phyloP scores from a whole-genome alignment of 208 protist species.

The Leishmania amazonensis region DNA sequence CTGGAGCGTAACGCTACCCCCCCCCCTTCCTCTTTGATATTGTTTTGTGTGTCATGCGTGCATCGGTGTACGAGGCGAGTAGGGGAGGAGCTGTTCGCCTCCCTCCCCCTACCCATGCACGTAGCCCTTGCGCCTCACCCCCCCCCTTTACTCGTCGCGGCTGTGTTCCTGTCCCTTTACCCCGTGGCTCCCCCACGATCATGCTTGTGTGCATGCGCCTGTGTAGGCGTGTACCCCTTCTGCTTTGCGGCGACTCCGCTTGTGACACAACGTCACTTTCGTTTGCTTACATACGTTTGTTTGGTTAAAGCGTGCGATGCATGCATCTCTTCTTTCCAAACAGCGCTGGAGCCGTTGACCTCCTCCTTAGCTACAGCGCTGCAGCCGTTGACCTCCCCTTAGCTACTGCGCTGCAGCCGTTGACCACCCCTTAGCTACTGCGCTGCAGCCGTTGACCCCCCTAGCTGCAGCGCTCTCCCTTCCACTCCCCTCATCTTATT shows the following conservation, averaged over 20 bases:
- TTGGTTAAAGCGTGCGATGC: neutral
- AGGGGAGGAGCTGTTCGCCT: neutral
- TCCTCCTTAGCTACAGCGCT: no score
- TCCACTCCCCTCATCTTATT: slow-evolving; percentile 5
- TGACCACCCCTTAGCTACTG: no score
- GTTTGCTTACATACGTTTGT: neutral
- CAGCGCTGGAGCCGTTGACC: neutral
- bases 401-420: no score
- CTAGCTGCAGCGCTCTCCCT: neutral
- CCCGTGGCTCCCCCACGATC: neutral
- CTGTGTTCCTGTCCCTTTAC: neutral
- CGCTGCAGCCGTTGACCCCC: no score
- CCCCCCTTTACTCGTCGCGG: neutral
- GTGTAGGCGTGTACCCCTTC: neutral
- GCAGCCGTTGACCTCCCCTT: no score
- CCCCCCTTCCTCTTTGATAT: neutral
- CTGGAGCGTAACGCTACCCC: neutral
- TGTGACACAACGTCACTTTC: neutral
- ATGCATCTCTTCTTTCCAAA: neutral
- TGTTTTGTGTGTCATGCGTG: neutral
- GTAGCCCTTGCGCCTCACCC: neutral
- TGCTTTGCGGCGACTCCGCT: neutral
- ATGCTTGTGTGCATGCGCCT: neutral
- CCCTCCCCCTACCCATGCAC: neutral
- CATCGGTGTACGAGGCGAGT: neutral